Evolutionary conservation across 805 yeast genomes (phyloP).

Genomic region (Wickerhamiella brachini): DNA sequence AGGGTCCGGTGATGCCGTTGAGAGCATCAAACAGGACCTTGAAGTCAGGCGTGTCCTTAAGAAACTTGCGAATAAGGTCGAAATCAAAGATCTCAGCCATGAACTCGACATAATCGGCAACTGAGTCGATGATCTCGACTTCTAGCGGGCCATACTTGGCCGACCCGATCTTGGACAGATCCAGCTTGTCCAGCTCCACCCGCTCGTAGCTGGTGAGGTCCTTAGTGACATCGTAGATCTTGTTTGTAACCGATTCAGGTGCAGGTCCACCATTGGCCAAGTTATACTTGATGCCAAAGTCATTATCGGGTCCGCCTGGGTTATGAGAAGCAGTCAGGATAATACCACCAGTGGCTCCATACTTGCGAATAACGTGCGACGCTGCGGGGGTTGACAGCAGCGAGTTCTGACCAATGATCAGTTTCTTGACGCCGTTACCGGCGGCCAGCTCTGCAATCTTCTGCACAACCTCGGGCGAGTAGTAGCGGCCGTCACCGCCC

Average conservation of each 20-base stretch:
- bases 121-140: conserved; percentile 74
- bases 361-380: conserved; percentile 75
- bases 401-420: conserved; percentile 80
- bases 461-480: conserved; percentile 69
- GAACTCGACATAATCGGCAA: conserved; percentile 62
- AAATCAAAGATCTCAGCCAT: conserved; percentile 82
- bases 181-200: conserved; percentile 47
- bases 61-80: conserved; percentile 58
- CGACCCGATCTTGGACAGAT: conserved; percentile 45
- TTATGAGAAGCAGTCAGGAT: conserved; percentile 93
- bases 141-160: conserved; percentile 34
- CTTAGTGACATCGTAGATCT: conserved; percentile 61
- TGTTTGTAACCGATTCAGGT: conserved; percentile 85
- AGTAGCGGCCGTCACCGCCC: conserved; percentile 96
- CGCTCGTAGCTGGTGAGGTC: conserved; percentile 44
- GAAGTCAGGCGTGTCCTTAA: conserved; percentile 43
- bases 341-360: conserved; percentile 74
- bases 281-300: conserved; percentile 91
- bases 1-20: conserved; percentile 96
- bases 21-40: conserved; percentile 75
- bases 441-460: conserved; percentile 73
- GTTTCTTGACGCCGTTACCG: conserved; percentile 77
- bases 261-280: conserved; percentile 96
- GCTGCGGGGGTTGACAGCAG: conserved; percentile 93
- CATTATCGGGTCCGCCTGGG: conserved; percentile 92